Evolutionary conservation across 1,139 yeast species (phyloP).

Genomic region (Suhomyces bribrorum): DNA sequence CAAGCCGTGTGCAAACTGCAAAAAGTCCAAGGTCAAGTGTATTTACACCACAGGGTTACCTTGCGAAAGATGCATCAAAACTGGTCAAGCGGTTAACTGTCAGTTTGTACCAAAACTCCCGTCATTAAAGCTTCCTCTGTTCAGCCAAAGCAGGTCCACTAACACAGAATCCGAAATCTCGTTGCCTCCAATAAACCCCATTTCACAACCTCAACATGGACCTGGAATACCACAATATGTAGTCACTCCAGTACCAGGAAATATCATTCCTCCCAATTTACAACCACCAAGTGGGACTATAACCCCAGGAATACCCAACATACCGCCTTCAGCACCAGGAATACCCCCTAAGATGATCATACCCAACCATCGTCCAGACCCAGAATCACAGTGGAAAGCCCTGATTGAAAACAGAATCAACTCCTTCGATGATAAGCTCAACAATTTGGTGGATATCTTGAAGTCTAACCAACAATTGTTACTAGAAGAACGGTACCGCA

Average conservation of each 20-base stretch:
- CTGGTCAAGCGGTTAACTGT: slow-evolving; percentile 49
- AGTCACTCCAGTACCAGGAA: slow-evolving; percentile 1
- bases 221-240: slow-evolving; percentile 1
- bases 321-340: not conserved
- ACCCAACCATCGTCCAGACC: slow-evolving; percentile 9
- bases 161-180: slow-evolving; percentile 6
- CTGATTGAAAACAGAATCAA: slow-evolving; percentile 48
- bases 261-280: not conserved
- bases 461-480: slow-evolving; percentile 34
- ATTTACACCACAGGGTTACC: slow-evolving; percentile 48
- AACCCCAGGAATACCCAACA: slow-evolving; percentile 1
- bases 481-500: slow-evolving; percentile 20
- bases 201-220: slow-evolving; percentile 5
- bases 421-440: slow-evolving; percentile 49
- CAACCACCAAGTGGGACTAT: not conserved
- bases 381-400: slow-evolving; percentile 36
- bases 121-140: slow-evolving; percentile 38
- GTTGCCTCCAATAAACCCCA: slow-evolving; percentile 21
- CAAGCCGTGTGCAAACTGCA: slow-evolving; percentile 66
- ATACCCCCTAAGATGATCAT: slow-evolving; percentile 4
- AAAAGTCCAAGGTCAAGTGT: slow-evolving; percentile 66
- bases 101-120: slow-evolving; percentile 60
- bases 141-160: slow-evolving; percentile 18
- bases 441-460: slow-evolving; percentile 42
- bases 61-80: slow-evolving; percentile 58